Percentiles rank a stretch among this genome's conserved stretches.
Conservation (phyloP, 371 early-diverging fungal species). For the Apophysomyces ossiformis region DNA sequence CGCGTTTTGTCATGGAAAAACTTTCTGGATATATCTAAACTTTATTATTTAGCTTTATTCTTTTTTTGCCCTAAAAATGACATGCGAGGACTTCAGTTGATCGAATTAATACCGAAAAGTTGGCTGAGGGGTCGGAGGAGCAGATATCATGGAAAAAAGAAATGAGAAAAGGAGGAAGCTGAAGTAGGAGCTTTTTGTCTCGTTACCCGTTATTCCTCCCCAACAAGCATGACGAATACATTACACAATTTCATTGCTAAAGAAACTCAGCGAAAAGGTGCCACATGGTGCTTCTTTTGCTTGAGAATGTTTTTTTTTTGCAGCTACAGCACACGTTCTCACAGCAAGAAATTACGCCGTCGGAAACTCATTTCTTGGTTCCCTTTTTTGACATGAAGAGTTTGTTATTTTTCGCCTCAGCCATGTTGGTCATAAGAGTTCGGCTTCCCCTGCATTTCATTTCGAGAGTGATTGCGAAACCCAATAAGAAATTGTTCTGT, state of each 20-base stretch:
- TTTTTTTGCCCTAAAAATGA: too few species aligned
- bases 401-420: background rate
- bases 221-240: slow-evolving; percentile 1
- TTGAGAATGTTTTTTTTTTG: background rate
- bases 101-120: too few species aligned
- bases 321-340: too few species aligned
- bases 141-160: too few species aligned
- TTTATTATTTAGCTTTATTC: too few species aligned
- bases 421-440: background rate
- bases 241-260: slow-evolving; percentile 11
- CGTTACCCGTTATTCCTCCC: background rate
- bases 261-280: background rate
- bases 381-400: background rate
- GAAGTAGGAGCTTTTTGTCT: background rate
- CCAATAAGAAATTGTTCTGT: too few species aligned
- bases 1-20: too few species aligned
- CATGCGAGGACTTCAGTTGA: too few species aligned
- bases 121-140: too few species aligned
- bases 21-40: too few species aligned
- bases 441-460: slow-evolving; percentile 7
- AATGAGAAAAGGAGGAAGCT: too few species aligned
- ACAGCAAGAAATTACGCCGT: background rate
- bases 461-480: background rate
- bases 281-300: background rate
- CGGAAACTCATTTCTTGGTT: background rate